Evolutionary conservation across 495 filamentous ascomycete species (phyloP), one percentile per base, ranked within the genome.

Genomic region (Trichocladium uniseriatum): DNA sequence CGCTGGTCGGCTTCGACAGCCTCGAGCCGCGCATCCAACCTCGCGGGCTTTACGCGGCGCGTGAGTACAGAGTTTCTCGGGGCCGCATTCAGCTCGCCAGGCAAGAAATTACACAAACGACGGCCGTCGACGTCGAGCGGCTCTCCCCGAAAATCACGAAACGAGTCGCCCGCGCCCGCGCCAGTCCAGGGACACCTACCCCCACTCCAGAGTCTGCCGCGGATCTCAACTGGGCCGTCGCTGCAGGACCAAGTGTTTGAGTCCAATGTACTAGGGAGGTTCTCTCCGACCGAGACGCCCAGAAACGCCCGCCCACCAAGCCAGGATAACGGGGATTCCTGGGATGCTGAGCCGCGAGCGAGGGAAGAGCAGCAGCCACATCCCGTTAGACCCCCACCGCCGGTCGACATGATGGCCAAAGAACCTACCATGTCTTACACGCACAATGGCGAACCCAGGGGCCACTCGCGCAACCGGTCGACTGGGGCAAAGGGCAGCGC

Each of bases 1-100:
- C 81, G 86, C 45, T 91, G 86, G 87, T 90, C 86, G 22, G 79
- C 83, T 22, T 88, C 84, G 4, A 87, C 88, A 18, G 60, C 76
- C 9, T 87, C 83, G 38, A 89, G 84, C 63, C 78, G 71, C 39
- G 66, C 73, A 27, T 84, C 83, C 34, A 67, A 73, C 69, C 36
- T 71, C 63, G 57, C 74, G 60, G 79, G 71, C 52, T 74, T 73
- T 53, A 78, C 80, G 37, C 75, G 75, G 48, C 72, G 78, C 52
- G 69, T 80, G 47, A 72, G 77, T 54, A 54, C 64, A 40, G 69
- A 69, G 28, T 62, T 61, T 21, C 35, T 60, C n/a, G 60, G 45
- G 9, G 52, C 51, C 16, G 56, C 56, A n/a, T 57, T 58, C 36
- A 37, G 46, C 15, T 64, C 55, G 24, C 51, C 58, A 27, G 50